Conservation (phyloP, 768 basidiomycete genomes). For the Suillus discolor region DNA sequence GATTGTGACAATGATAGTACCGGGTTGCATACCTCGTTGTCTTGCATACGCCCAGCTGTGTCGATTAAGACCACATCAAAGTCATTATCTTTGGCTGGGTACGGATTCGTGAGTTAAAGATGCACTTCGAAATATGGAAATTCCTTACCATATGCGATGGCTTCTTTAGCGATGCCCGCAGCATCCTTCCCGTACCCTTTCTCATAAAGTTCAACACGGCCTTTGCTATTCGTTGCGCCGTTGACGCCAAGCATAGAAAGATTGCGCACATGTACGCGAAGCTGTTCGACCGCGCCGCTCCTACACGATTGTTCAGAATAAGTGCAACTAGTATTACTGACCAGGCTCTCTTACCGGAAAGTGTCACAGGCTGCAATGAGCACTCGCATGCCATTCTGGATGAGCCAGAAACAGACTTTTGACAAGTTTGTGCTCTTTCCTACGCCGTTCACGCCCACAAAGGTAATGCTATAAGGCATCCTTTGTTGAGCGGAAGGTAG, state of each 20-base stretch:
- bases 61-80: constrained; percentile 98
- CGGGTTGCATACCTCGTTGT: constrained; percentile 77
- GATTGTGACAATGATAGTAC: neutral
- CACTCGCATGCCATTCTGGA: constrained; percentile 92
- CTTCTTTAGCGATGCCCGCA: constrained; percentile 97
- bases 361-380: constrained; percentile 99
- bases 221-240: constrained; percentile 67
- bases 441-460: constrained; percentile 98
- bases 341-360: constrained; percentile 63
- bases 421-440: constrained; percentile 98
- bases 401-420: constrained; percentile 99
- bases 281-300: constrained; percentile 97
- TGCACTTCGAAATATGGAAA: constrained; percentile 6
- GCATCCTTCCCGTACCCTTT: constrained; percentile 98
- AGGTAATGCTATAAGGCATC: constrained; percentile 89
- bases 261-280: constrained; percentile 95
- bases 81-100: constrained; percentile 77
- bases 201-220: constrained; percentile 91
- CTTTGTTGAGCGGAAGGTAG: constrained; percentile 75
- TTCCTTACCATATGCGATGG: constrained; percentile 79
- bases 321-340: neutral
- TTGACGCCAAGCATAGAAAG: constrained; percentile 80
- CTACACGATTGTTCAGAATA: constrained; percentile 36
- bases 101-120: constrained; percentile 10
- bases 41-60: constrained; percentile 98